Evolutionary conservation across 2,329 filamentous ascomycete genomes (phyloP), one percentile per base, ranked within the genome.

Genomic region (Capronia coronata): DNA sequence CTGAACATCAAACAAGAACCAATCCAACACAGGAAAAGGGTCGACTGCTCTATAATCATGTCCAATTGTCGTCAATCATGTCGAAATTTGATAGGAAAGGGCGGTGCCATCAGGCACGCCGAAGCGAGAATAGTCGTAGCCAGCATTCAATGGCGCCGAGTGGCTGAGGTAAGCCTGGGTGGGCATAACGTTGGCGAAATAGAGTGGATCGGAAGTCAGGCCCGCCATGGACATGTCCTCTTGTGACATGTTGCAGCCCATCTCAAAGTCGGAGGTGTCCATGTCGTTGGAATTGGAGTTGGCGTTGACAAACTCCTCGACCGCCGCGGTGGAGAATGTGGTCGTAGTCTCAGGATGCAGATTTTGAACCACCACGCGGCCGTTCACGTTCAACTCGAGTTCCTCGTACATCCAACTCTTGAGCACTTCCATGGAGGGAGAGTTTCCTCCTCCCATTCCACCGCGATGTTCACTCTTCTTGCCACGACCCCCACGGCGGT

Each of bases 321-420:
- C 46, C 2, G 44, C 49, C 3, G 53, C 49, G 29, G 53, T 30
- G 23, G 43, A 43, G 35, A 50, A 52, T 23, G 38, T 42, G 27
- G 50, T 55, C 19, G 49, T 41, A 10, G 25, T 6, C 37, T 55
- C 49, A 21, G 56, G 48, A n/a, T 47, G 46, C 27, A 59, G 51
- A 13, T 54, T 48, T 46, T 56, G 58, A 29, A 53, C 48, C 11
- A 59, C 48, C 8, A 53, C 42, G 8, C 48, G 46, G 21, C 57
- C 55, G 39, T 57, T 56, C 45, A 59, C 23, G 44, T 57, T 59
- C 41, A 67, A 53, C 57, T 78, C 76, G 48, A 77, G 73, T 42
- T 75, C 70, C 65, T 82, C 76, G 54, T 71, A 68, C 68, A 83
- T 78, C 78, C 78, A 83, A 49, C 74, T 68, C 63, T 79, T 80